These are phyloP conservation scores for Xylariaceae sp. DNA, from an alignment of 2,329 filamentous ascomycete species.

Conservation along the genomic window DNA sequence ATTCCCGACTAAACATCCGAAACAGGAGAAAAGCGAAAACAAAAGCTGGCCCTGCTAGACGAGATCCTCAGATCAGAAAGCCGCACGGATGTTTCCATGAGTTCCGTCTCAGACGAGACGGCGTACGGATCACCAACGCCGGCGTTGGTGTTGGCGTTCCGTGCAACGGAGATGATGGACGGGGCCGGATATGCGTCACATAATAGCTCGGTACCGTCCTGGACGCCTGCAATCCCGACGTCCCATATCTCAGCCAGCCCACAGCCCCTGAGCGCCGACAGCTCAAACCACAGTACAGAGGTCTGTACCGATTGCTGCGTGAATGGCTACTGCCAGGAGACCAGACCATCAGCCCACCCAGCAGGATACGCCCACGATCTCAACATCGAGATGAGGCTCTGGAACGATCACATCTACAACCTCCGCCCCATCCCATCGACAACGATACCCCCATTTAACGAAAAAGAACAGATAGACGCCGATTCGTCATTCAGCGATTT, in stretches of 20 bases:
- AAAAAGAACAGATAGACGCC: slow-evolving; percentile 1
- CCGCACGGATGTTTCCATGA: slow-evolving; percentile 27
- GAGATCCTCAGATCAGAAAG: slow-evolving; percentile 33
- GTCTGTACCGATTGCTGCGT: slow-evolving; percentile 21
- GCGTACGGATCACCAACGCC: slow-evolving; percentile 20
- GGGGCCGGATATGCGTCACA: slow-evolving; percentile 19
- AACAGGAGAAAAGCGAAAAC: slow-evolving; percentile 39
- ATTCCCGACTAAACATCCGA: slow-evolving; percentile 16
- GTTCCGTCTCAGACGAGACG: slow-evolving; percentile 29
- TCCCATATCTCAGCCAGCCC: slow-evolving; percentile 18
- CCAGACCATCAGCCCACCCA: slow-evolving; percentile 13
- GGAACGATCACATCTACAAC: slow-evolving; percentile 18
- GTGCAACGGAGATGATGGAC: slow-evolving; percentile 1
- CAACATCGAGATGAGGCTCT: slow-evolving; percentile 15
- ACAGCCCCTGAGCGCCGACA: slow-evolving; percentile 19
- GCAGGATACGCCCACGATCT: slow-evolving; percentile 16
- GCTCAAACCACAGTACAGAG: slow-evolving; percentile 19
- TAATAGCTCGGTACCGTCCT: slow-evolving; percentile 23
- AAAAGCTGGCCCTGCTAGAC: slow-evolving; percentile 38
- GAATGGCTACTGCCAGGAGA: slow-evolving; percentile 18
- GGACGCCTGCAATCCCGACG: slow-evolving; percentile 14
- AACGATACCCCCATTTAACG: slow-evolving; percentile 19
- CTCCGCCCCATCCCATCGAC: slow-evolving; percentile 21
- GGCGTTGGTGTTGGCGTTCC: slow-evolving; percentile 12
- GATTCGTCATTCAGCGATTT: slow-evolving; percentile 1